Evolutionary conservation across 805 yeast genomes (phyloP), one percentile per base, ranked within the genome.

Genomic region (Hanseniaspora singularis): DNA sequence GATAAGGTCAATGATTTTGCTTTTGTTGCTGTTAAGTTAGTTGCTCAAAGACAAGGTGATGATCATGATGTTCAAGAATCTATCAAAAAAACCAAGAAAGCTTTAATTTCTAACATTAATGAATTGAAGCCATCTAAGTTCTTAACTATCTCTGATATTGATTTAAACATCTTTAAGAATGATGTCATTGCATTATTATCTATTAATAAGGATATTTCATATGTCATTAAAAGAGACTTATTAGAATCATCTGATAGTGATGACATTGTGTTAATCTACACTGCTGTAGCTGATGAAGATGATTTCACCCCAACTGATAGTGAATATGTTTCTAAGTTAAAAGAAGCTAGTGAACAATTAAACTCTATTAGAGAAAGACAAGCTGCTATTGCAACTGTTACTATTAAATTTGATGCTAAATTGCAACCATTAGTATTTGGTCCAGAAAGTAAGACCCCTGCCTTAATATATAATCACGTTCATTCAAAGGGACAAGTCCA

Each of bases 221-320:
- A 77, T 43, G 72, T 85, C n/a, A 64, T 64, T 37, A 64, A 68
- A 33, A 61, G 66, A 30, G 65, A 86, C 40, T 60, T 83, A 15
- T 64, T 92, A 38, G 74, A 84, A 32, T 12, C 15, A 12, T 22
- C 18, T 15, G 37, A 33, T 5, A 28, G 30, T 22, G 45, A 46
- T 24, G 43, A 39, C 6, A 30, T 38, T 15, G 24, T 38, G 20
- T 23, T 33, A n/a, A 34, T 34, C 12, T 36, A 40, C 16, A 14
- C 33, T 31, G 46, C 24, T 44, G 54, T 59, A 40, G 58, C 65
- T 20, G 64, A 67, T 23, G 68, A 68, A 50, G 81, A 77, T 40
- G 95, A 83, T 56, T 85, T 85, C 60, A 78, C 77, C 32, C 89
- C 89, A 24, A 71, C 81, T 31, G 64, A 68, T 24, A 73, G 72